These are phyloP conservation scores for Colletotrichum spaethianum DNA, from an alignment of 2,329 filamentous ascomycete species.

Conservation along the genomic window DNA sequence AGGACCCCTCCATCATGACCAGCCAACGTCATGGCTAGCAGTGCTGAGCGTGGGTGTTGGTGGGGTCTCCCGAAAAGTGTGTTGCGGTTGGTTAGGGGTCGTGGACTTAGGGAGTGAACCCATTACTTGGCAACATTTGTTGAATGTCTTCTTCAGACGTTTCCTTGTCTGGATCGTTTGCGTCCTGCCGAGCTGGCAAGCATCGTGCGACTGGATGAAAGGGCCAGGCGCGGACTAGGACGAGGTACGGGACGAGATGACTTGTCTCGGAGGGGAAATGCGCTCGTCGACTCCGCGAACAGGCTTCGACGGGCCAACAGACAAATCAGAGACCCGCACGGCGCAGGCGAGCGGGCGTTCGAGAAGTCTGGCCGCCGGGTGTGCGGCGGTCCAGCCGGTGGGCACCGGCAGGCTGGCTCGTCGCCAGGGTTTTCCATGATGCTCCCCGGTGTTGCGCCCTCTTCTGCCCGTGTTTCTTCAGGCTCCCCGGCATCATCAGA, in stretches of 20 bases:
- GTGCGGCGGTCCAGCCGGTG: conserved; percentile 24
- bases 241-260: conserved; percentile 9
- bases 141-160: background rate
- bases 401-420: conserved; percentile 40
- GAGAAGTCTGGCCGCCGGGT: conserved; percentile 32
- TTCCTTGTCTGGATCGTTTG: background rate
- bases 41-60: conserved; percentile 27
- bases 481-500: background rate
- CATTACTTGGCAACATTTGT: background rate
- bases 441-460: conserved; percentile 17
- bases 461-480: background rate
- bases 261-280: conserved; percentile 30
- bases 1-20: conserved; percentile 28
- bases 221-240: background rate
- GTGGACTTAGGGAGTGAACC: background rate
- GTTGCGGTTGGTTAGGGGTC: conserved; percentile 17
- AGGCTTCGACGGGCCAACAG: conserved; percentile 35
- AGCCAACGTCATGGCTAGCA: conserved; percentile 34
- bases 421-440: conserved; percentile 28
- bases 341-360: conserved; percentile 43
- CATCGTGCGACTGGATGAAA: background rate
- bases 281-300: conserved; percentile 29
- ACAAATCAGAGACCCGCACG: conserved; percentile 40
- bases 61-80: conserved; percentile 29
- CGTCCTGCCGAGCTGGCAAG: background rate